A percentile compares a stretch with the other conserved stretches of the same genome.
phyloP scores from a whole-genome alignment of 2,329 filamentous ascomycete species.

The Didymella pinodella region DNA sequence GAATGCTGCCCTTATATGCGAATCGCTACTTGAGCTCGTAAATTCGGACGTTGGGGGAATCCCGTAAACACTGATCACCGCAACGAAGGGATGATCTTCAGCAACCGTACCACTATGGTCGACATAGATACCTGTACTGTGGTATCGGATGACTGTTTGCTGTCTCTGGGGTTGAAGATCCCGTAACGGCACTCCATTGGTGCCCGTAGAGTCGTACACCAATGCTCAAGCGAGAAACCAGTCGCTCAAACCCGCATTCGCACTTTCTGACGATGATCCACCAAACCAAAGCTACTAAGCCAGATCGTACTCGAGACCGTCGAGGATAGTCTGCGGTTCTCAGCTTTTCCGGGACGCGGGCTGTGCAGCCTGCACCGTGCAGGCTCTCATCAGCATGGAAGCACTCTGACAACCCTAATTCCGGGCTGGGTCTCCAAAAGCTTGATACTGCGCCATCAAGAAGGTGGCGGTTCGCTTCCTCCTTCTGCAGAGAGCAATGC shows the following conservation, averaged over 20 bases:
- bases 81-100: slow-evolving; percentile 27
- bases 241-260: slow-evolving; percentile 27
- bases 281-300: slow-evolving; percentile 27
- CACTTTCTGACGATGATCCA: slow-evolving; percentile 32
- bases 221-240: slow-evolving; percentile 30
- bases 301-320: slow-evolving; percentile 27
- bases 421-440: slow-evolving; percentile 36
- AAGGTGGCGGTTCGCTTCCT: slow-evolving; percentile 11
- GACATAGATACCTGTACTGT: background rate
- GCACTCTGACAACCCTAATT: slow-evolving; percentile 28
- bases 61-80: slow-evolving; percentile 33
- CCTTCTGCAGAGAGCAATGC: slow-evolving; percentile 11
- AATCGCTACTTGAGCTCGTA: slow-evolving; percentile 7
- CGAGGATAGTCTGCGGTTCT: slow-evolving; percentile 26
- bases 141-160: slow-evolving; percentile 5
- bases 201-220: slow-evolving; percentile 20
- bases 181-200: slow-evolving; percentile 21
- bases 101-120: slow-evolving; percentile 13
- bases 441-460: slow-evolving; percentile 13
- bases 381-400: slow-evolving; percentile 35
- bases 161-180: slow-evolving; percentile 9
- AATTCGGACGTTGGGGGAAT: slow-evolving; percentile 35
- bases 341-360: slow-evolving; percentile 33
- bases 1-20: slow-evolving; percentile 17
- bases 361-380: slow-evolving; percentile 28